Conservation (phyloP, 2,329 filamentous ascomycete genomes). For the Verticillium albo-atrum region DNA sequence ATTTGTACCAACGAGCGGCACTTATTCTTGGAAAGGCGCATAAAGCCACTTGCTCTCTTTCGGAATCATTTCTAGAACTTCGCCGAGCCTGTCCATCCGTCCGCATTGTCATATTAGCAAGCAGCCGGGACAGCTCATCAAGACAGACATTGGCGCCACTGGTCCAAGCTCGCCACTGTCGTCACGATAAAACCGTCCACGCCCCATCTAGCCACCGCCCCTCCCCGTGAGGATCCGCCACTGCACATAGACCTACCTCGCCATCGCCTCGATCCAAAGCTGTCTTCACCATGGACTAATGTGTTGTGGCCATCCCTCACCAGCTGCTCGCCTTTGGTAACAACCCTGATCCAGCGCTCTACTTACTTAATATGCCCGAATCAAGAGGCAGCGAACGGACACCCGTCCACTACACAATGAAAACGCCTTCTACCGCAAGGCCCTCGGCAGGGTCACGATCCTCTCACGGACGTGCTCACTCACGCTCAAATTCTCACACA, state of each 20-base stretch:
- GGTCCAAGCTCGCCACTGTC: background rate
- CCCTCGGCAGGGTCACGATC: constrained; percentile 28
- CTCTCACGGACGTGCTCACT: constrained; percentile 28
- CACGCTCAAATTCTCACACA: constrained; percentile 33
- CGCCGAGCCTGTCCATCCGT: background rate
- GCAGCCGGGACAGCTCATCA: background rate
- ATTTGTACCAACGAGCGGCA: background rate
- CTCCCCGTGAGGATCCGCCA: background rate
- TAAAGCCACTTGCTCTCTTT: background rate
- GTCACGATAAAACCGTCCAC: background rate
- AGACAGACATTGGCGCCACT: background rate
- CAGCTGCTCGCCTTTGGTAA: constrained; percentile 2
- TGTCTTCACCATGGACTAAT: background rate
- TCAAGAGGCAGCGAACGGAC: constrained; percentile 20
- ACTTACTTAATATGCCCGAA: background rate
- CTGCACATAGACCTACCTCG: background rate
- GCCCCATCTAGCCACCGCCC: background rate
- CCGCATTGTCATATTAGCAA: background rate
- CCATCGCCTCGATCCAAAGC: background rate
- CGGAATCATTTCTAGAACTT: background rate
- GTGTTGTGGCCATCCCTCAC: background rate
- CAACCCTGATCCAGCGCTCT: constrained; percentile 16
- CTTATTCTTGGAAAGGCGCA: background rate
- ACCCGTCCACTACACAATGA: constrained; percentile 40
- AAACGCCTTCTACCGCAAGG: constrained; percentile 30